Base-by-base conservation (phyloP, 129 eudicot species). In the Artemisia tridentata region DNA sequence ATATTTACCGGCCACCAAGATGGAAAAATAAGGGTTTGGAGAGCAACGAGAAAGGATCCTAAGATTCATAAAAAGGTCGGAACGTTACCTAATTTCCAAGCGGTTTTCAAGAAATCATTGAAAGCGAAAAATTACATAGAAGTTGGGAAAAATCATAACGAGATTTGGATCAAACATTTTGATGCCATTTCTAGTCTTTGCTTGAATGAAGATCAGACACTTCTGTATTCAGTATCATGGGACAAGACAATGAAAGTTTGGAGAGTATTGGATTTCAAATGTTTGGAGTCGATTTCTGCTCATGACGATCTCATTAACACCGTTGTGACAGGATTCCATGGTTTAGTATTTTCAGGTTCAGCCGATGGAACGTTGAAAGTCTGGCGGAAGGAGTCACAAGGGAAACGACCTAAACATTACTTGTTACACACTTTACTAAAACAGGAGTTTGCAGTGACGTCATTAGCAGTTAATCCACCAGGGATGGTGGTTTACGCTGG, bases 1-100 rank as follows among this genome's bases (percentile, higher is more conserved):
- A 84, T 89, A 11, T 86, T 86, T 52, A 81, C 96, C 3, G 96
- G 96, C 11, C 96, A 89, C 46, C 93, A 89, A 10, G 96, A 89
- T 13, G 96, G 96, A 3, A 86, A 89, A 71, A 84, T 86, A 15
- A 82, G 96, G 23, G 86, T 89, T 55, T 89, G 96, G 96, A 89
- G 64, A 66, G 80, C 83, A 3, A 84, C 88, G 0, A 45, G 23
- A 2, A 86, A 80, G 82, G 79, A 84, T 56, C 85, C 88, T 0
- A 82, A 62, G 69, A 45, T 84, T 9, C 83, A 86, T 58, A 84
- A 86, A 31, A 81, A 84, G 11, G 51, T 89, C 25, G 93, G 86
- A 8, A 84, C 90, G 0, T 29, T 89, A 50, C 96, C 96, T 3
- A 79, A 82, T 10, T 71, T 89, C 11, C 75, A 38, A 31, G 83